Evolutionary conservation across 1,139 yeast genomes (phyloP).

Genomic region (Eremothecium cymbalariae): DNA sequence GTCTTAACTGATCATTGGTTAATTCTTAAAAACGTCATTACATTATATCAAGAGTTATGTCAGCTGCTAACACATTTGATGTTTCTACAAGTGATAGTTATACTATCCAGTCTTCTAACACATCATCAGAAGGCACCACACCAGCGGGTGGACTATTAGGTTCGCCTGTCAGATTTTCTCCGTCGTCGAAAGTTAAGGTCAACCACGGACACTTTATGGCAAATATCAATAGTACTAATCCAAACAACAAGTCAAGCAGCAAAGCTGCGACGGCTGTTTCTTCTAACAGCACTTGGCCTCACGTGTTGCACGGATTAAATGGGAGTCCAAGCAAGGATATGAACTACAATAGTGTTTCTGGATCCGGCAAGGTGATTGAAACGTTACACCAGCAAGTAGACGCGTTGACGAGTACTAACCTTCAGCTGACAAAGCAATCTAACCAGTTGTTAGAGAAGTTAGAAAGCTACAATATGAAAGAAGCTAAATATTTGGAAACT

Average conservation of each 20-base stretch:
- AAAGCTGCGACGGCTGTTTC: too few species aligned
- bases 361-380: slow-evolving; percentile 42
- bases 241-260: too few species aligned
- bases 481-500: slow-evolving; percentile 57
- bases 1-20: too few species aligned
- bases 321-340: slow-evolving; percentile 1
- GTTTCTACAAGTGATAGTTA: too few species aligned
- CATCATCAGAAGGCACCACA: too few species aligned
- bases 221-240: slow-evolving; percentile 10
- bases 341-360: background rate
- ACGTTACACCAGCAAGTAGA: slow-evolving; percentile 50
- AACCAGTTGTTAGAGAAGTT: slow-evolving; percentile 45
- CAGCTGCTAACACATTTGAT: background rate
- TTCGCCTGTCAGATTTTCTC: slow-evolving; percentile 10
- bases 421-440: slow-evolving; percentile 40
- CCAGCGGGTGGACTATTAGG: slow-evolving; percentile 1
- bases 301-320: too few species aligned
- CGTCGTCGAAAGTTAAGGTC: slow-evolving; percentile 23
- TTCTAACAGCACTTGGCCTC: too few species aligned
- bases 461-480: slow-evolving; percentile 41
- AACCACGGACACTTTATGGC: slow-evolving; percentile 22
- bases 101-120: too few species aligned
- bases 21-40: too few species aligned
- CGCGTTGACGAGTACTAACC: slow-evolving; percentile 44
- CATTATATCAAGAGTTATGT: too few species aligned